Percentiles rank a stretch among this genome's conserved stretches.
Conservation (phyloP, 805 yeast genomes). For the Debaryomyces tyrocola region DNA sequence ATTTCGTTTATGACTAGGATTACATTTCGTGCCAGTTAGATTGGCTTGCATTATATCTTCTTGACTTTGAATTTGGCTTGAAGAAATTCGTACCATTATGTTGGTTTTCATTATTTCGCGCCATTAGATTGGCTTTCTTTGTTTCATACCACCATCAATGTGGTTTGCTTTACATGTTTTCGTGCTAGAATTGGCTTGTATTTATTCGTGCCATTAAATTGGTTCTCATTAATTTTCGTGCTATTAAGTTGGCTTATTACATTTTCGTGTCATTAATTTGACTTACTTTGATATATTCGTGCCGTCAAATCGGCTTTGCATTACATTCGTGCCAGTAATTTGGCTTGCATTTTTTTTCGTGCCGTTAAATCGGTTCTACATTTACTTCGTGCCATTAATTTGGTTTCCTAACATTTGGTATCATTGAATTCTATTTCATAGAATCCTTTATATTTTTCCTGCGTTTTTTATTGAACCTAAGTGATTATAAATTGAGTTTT, state of each 20-base stretch:
- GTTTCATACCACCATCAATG: conserved; percentile 1
- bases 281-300: neutral
- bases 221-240: conserved; percentile 2
- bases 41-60: neutral
- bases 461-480: too few relatives aligned
- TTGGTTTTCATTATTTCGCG: neutral
- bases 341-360: conserved; percentile 4
- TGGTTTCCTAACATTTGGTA: too few relatives aligned
- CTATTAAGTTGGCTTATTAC: conserved; percentile 5
- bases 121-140: neutral
- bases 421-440: too few relatives aligned
- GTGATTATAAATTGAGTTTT: too few relatives aligned
- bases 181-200: conserved; percentile 2
- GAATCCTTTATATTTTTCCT: too few relatives aligned
- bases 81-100: neutral
- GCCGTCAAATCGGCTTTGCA: conserved; percentile 8
- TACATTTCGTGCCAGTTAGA: too few relatives aligned
- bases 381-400: too few relatives aligned
- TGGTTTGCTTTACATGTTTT: neutral
- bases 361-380: neutral
- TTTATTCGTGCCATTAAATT: conserved; percentile 3
- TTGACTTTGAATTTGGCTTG: too few relatives aligned
- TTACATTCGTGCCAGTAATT: conserved; percentile 4
- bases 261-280: neutral
- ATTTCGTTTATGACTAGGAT: too few relatives aligned